Evolutionary conservation across 192 early-diverging fungal species (phyloP).

Genomic region (Coemansia furcata): DNA sequence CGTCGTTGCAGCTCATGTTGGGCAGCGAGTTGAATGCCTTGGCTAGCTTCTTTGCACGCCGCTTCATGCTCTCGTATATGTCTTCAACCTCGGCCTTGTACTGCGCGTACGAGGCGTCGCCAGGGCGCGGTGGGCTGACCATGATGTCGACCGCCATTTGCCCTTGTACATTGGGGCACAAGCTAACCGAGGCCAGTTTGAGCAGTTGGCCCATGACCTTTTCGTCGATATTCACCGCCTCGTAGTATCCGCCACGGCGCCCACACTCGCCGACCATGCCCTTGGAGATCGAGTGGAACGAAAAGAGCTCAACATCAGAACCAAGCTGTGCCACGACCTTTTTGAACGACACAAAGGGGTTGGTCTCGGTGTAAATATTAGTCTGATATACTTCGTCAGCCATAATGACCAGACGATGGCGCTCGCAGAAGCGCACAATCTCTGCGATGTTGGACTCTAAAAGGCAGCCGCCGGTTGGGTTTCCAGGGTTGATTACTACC

Average conservation of each 20-base stretch:
- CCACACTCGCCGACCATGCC: slow-evolving; percentile 99
- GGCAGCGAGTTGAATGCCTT: slow-evolving; percentile 78
- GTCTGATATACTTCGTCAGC: slow-evolving; percentile 99
- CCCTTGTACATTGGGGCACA: slow-evolving; percentile 94
- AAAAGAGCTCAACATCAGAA: slow-evolving; percentile 81
- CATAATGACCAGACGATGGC: slow-evolving; percentile 78
- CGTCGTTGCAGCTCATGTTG: slow-evolving; percentile 80
- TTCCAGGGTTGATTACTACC: slow-evolving; percentile 97
- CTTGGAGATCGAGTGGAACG: slow-evolving; percentile 96
- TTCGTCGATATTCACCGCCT: slow-evolving; percentile 78
- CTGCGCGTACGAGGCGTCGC: slow-evolving; percentile 71
- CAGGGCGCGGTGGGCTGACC: slow-evolving; percentile 83
- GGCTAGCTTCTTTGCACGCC: slow-evolving; percentile 74
- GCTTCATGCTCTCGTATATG: slow-evolving; percentile 79
- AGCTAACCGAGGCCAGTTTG: slow-evolving; percentile 87
- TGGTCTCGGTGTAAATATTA: slow-evolving; percentile 79
- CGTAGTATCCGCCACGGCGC: slow-evolving; percentile 96
- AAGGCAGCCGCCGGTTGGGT: slow-evolving; percentile 95
- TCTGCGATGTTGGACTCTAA: slow-evolving; percentile 79
- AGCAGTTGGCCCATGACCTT: slow-evolving; percentile 81
- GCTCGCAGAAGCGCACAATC: slow-evolving; percentile 85
- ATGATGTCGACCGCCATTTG: slow-evolving; percentile 94
- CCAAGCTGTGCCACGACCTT: slow-evolving; percentile 85
- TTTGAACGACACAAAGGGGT: slow-evolving; percentile 96
- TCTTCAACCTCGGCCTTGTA: slow-evolving; percentile 70